Conservation (phyloP, 2,329 filamentous ascomycete genomes). For the Neopestalotiopsis clavispora region DNA sequence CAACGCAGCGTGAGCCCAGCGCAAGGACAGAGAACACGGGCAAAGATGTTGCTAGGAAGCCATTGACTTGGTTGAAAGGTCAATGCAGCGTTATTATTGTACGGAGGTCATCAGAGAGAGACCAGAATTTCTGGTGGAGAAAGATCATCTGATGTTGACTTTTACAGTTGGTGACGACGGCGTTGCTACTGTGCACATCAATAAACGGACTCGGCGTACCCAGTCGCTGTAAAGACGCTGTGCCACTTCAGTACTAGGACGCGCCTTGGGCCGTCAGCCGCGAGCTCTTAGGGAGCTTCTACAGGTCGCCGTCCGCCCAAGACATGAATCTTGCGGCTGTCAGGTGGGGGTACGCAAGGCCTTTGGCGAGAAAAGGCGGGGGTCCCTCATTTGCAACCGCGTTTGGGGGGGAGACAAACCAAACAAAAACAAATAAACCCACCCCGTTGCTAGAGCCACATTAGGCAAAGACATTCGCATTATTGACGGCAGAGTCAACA, state of each 20-base stretch:
- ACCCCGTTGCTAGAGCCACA: slow-evolving; percentile 22
- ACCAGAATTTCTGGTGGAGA: background rate
- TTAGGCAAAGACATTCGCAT: slow-evolving; percentile 3
- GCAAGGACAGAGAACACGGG: background rate
- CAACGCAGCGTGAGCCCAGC: background rate
- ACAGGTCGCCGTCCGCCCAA: background rate
- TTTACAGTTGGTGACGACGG: background rate
- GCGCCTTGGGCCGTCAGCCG: background rate
- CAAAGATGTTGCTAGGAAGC: slow-evolving; percentile 4
- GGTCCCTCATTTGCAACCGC: slow-evolving; percentile 21
- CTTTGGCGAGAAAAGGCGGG: background rate
- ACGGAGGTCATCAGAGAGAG: background rate
- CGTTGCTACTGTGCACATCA: background rate
- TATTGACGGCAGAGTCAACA: slow-evolving; percentile 9
- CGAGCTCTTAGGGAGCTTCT: background rate
- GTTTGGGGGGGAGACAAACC: slow-evolving; percentile 17
- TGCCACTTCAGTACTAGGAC: background rate
- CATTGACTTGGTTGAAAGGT: background rate
- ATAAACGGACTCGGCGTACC: background rate
- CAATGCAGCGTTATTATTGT: background rate
- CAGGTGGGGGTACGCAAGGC: background rate
- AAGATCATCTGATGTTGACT: background rate
- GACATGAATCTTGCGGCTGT: background rate
- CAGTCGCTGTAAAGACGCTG: background rate
- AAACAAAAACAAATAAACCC: slow-evolving; percentile 38